phyloP scores from a whole-genome alignment of 2,329 filamentous ascomycete genomes.

The Pyricularia sp. region DNA sequence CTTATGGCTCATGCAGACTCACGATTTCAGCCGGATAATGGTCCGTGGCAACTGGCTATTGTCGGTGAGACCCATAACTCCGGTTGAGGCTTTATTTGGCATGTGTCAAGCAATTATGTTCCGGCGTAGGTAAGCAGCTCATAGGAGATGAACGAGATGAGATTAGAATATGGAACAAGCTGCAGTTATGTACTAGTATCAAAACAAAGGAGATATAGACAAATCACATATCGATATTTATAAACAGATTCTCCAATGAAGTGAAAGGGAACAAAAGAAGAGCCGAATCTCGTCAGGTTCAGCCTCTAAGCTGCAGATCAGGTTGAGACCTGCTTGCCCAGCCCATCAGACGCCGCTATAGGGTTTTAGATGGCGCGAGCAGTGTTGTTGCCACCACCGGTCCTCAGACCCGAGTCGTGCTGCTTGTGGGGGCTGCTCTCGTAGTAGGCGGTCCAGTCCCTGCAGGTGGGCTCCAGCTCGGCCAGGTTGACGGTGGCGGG shows the following conservation, averaged over 20 bases:
- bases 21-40: too few relatives aligned
- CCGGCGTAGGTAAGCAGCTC: too few relatives aligned
- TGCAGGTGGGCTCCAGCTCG: conserved; percentile 9
- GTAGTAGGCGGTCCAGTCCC: conserved; percentile 11
- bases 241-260: not conserved
- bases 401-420: conserved; percentile 10
- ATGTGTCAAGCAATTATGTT: too few relatives aligned
- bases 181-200: not conserved
- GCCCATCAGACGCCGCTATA: too few relatives aligned
- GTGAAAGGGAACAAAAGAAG: not conserved
- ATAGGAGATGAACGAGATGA: not conserved
- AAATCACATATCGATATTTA: not conserved
- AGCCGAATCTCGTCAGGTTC: not conserved
- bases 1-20: too few relatives aligned
- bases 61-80: too few relatives aligned
- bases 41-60: too few relatives aligned
- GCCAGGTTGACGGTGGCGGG: not conserved
- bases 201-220: not conserved
- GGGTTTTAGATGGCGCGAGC: not conserved
- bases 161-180: not conserved
- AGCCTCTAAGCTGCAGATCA: not conserved
- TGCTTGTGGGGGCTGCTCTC: conserved; percentile 6
- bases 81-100: too few relatives aligned
- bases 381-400: not conserved
- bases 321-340: too few relatives aligned